Percentiles rank a stretch among this genome's conserved stretches.
phyloP scores from a whole-genome alignment of 1,284 basidiomycete species.

The Entoloma clypeatum region DNA sequence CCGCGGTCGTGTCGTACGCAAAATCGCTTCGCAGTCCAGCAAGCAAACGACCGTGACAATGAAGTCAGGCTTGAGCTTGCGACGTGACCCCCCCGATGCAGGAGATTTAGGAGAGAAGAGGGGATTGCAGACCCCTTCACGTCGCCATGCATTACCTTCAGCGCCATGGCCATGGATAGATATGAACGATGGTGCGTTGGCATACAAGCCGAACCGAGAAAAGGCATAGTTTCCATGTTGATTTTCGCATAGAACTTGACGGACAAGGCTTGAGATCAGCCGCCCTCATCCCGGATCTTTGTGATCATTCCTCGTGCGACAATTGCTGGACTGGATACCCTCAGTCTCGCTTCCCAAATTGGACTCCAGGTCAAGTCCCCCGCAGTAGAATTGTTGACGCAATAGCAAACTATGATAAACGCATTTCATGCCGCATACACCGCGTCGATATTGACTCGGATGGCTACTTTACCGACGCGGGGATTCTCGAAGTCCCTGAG shows the following conservation, averaged over 20 bases:
- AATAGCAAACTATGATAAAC: slow-evolving; percentile 25
- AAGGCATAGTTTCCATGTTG: slow-evolving; percentile 4
- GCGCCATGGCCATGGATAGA: slow-evolving; percentile 46
- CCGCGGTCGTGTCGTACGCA: no score
- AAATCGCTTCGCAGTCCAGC: no score
- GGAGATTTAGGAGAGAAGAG: slow-evolving; percentile 17
- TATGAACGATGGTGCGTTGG: slow-evolving; percentile 33
- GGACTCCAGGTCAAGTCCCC: slow-evolving; percentile 41
- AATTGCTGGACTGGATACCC: slow-evolving; percentile 45
- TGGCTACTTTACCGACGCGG: slow-evolving; percentile 33
- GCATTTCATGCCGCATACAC: slow-evolving; percentile 28
- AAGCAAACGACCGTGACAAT: no score
- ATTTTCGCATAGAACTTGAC: slow-evolving; percentile 11
- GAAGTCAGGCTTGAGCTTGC: no score
- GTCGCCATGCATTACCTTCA: slow-evolving; percentile 40
- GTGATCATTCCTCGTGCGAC: no score
- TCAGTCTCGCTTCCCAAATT: slow-evolving; percentile 48
- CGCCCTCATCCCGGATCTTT: slow-evolving; percentile 35
- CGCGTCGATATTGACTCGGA: slow-evolving; percentile 33
- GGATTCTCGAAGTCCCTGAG: slow-evolving; percentile 18
- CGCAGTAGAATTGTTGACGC: slow-evolving; percentile 38
- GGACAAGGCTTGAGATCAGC: slow-evolving; percentile 27
- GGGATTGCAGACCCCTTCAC: slow-evolving; percentile 30
- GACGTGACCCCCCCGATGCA: slow-evolving; percentile 13
- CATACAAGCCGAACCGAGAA: no score